These are phyloP conservation scores for Talaromyces islandicus DNA, from an alignment of 2,329 filamentous ascomycete species.

Conservation along the genomic window DNA sequence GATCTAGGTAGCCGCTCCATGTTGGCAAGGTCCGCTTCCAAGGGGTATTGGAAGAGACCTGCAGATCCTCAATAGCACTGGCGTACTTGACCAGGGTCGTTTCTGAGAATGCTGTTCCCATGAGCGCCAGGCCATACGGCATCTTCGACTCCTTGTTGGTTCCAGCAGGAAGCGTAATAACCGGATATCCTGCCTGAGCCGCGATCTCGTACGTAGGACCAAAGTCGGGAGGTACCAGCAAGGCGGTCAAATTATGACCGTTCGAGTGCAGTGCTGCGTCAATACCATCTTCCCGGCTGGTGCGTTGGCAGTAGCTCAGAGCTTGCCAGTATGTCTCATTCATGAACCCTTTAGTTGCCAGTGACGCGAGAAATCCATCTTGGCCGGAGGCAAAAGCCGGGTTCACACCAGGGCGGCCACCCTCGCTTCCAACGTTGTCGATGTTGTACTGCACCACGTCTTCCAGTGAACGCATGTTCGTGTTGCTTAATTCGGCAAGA, in stretches of 20 bases:
- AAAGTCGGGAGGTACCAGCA: conserved; percentile 64
- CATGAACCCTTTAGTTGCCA: conserved; percentile 54
- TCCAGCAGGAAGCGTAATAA: conserved; percentile 63
- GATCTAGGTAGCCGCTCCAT: conserved; percentile 48
- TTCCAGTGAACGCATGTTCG: conserved; percentile 52
- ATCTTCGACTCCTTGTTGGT: conserved; percentile 50
- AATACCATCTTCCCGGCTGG: conserved; percentile 60
- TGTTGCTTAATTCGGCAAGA: conserved; percentile 58
- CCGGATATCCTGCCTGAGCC: conserved; percentile 69
- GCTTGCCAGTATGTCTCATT: conserved; percentile 64
- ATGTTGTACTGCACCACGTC: conserved; percentile 62
- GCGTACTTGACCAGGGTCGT: conserved; percentile 53
- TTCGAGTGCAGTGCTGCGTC: conserved; percentile 56
- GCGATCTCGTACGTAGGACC: conserved; percentile 64
- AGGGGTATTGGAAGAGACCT: conserved; percentile 36
- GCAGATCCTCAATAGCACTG: conserved; percentile 58
- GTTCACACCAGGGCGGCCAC: conserved; percentile 54
- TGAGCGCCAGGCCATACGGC: conserved; percentile 56
- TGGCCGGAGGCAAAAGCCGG: conserved; percentile 67
- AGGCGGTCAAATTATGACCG: conserved; percentile 48
- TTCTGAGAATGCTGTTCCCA: conserved; percentile 59
- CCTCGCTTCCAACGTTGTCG: conserved; percentile 60
- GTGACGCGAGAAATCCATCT: conserved; percentile 61
- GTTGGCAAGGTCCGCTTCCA: conserved; percentile 46
- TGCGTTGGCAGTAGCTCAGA: conserved; percentile 54